Evolutionary conservation across 352 stramenopile species (phyloP), one percentile per base, ranked within the genome.

Genomic region (Phytophthora sp.): DNA sequence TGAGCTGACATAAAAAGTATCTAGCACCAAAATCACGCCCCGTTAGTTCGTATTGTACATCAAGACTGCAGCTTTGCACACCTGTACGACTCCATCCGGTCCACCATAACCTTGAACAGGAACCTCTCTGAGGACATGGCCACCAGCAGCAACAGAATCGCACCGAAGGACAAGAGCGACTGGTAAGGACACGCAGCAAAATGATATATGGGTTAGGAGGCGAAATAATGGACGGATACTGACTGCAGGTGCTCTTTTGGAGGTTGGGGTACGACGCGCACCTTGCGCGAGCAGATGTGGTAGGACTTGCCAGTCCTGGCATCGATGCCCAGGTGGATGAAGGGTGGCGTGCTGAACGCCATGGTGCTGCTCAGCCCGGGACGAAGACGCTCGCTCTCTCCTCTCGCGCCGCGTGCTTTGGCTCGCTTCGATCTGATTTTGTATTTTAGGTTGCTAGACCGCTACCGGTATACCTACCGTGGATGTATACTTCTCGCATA

Each of bases 41-140:
- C 30, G 23, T 61, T 15, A 60, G 39, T 52, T 13, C 42, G 18
- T 44, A 15, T 13, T n/a, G n/a, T n/a, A n/a, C n/a, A n/a, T n/a
- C n/a, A n/a, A n/a, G n/a, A n/a, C n/a, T n/a, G 36, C 24, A 55
- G 16, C 12, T 9, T 13, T 24, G 44, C 73, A 15, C 49, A 95
- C 85, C 86, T 84, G 69, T 96, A 96, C 51, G 86, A 94, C 61
- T 93, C 82, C 88, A 96, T 96, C 44, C 86, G 86, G 47, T 96
- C 88, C 38, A 96, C 76, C 85, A 96, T 90, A 47, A 91, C 66
- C 63, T 96, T 96, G 62, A 96, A 96, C 54, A 93, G 77, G 61
- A 96, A 88, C 23, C 88, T 74, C 78, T 96, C 88, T 7, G 84
- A 86, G 24, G 82, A 80, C 84, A 94, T 94, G 39, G 80, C 71